These are phyloP conservation scores for Irpex rosettiformis DNA, from an alignment of 1,284 basidiomycete species.

Conservation along the genomic window DNA sequence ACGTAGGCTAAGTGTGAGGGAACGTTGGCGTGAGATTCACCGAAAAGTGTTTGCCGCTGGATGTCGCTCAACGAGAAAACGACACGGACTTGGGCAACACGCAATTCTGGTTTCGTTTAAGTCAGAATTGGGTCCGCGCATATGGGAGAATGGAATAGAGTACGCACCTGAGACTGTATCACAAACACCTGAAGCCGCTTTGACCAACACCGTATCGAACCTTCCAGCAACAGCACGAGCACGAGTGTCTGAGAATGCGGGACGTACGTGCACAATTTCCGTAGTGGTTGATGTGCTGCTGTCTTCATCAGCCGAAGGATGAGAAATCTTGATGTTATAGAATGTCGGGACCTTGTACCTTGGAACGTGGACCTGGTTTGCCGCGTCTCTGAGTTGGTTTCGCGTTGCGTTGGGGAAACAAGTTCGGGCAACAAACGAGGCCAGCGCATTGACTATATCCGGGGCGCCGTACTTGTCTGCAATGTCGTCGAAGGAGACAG, in stretches of 20 bases:
- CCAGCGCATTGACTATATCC: slow-evolving; percentile 18
- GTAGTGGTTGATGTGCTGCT: not conserved
- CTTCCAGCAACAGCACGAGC: slow-evolving; percentile 3
- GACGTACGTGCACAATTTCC: slow-evolving; percentile 10
- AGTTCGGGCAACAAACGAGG: slow-evolving; percentile 4
- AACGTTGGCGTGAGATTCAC: slow-evolving; percentile 4
- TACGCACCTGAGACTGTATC: not conserved
- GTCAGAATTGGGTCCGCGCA: not conserved
- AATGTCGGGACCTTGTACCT: slow-evolving; percentile 12
- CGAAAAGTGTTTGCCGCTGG: not conserved
- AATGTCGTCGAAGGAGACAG: slow-evolving; percentile 18
- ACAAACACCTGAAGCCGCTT: not conserved
- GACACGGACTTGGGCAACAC: slow-evolving; percentile 17
- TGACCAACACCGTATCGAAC: slow-evolving; percentile 17
- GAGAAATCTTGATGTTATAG: slow-evolving; percentile 17
- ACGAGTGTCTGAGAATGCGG: not conserved
- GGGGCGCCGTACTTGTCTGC: slow-evolving; percentile 23
- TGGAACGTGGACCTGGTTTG: not conserved
- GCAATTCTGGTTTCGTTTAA: slow-evolving; percentile 8
- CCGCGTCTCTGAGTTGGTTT: not conserved
- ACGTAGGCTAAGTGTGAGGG: slow-evolving; percentile 20
- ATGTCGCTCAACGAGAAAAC: slow-evolving; percentile 25
- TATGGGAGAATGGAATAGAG: not conserved
- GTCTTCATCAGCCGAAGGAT: not conserved
- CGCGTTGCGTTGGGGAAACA: not conserved